Evolutionary conservation across 1,284 basidiomycete species (phyloP), one percentile per base, ranked within the genome.

Genomic region (Ustilago crameri): DNA sequence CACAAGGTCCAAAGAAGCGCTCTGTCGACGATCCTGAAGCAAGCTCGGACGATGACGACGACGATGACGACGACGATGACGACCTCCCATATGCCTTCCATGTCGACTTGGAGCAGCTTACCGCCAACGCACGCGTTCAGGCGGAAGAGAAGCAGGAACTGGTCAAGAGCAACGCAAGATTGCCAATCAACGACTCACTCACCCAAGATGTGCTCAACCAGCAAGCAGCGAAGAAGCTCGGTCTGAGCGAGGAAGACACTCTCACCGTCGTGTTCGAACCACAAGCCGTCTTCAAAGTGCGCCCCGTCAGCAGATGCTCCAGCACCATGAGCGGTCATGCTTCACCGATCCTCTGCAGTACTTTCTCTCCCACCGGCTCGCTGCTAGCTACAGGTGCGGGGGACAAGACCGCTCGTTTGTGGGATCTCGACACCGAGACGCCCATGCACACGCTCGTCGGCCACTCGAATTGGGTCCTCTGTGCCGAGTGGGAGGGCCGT

Each of bases 381-480:
- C 87, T 92, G 32, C 90, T 97, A 12, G 94, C 94, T 3, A 99
- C 96, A 0, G 95, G 95, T 3, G 93, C 93, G 0, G 95, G 95
- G 3, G 95, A 98, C 83, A 93, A 92, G 47, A 93, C 91, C 44
- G 93, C 92, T 14, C 88, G 95, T 9, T 84, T 98, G 34, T 98
- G 95, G 95, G 92, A 98, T 84, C 88, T 98, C 58, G 89, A 91
- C 78, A 95, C 92, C 0, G 96, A 98, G 85, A 91, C 89, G 10
- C 95, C 95, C 0, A 92, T 92, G 49, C 91, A 93, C 82, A 91
- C 90, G 9, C 87, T 98, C 12, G 85, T 88, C 0, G 95, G 95
- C 0, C 96, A 98, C 82, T 89, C 90, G 66, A 94, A 93, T 0
- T 98, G 95, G 95, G 93, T 98, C 1, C 87, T 98, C 0, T 96